Percentiles rank a stretch among this genome's conserved stretches.
Evolutionary conservation across 2,329 filamentous ascomycete genomes (phyloP).

Genomic region (Claviceps capensis): DNA sequence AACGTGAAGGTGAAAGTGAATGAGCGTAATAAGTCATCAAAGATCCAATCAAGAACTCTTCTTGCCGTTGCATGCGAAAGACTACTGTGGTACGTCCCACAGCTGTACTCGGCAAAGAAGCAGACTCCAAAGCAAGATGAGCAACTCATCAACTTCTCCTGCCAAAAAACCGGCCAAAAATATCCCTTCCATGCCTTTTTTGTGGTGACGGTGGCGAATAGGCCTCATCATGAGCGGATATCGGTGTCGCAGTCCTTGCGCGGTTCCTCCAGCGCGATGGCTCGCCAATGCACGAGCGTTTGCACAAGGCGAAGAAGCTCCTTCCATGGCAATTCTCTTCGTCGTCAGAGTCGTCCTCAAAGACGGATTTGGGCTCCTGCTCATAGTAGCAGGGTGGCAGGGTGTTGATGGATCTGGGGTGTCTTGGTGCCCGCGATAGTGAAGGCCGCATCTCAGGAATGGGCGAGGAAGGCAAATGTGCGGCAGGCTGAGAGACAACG

Average conservation of each 20-base stretch:
- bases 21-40: no score
- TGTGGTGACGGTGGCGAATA: constrained; percentile 1
- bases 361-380: constrained; percentile 23
- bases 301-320: constrained; percentile 29
- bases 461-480: constrained; percentile 8
- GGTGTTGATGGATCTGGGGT: constrained; percentile 15
- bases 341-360: constrained; percentile 33
- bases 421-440: constrained; percentile 9
- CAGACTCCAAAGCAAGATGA: neutral
- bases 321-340: constrained; percentile 16
- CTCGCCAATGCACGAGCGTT: constrained; percentile 20
- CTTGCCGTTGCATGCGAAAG: no score
- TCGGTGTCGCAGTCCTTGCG: neutral
- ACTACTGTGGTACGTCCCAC: no score
- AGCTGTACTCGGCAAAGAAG: no score
- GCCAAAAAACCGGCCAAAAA: constrained; percentile 25
- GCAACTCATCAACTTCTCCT: constrained; percentile 13
- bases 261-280: constrained; percentile 9
- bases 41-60: no score
- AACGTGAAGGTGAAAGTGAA: no score
- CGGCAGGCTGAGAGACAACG: constrained; percentile 12
- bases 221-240: neutral
- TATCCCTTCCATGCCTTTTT: constrained; percentile 19
- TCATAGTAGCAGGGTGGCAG: constrained; percentile 12
- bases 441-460: constrained; percentile 7